Evolutionary conservation across 2,329 filamentous ascomycete species (phyloP).

Genomic region (Colletotrichum lupini): DNA sequence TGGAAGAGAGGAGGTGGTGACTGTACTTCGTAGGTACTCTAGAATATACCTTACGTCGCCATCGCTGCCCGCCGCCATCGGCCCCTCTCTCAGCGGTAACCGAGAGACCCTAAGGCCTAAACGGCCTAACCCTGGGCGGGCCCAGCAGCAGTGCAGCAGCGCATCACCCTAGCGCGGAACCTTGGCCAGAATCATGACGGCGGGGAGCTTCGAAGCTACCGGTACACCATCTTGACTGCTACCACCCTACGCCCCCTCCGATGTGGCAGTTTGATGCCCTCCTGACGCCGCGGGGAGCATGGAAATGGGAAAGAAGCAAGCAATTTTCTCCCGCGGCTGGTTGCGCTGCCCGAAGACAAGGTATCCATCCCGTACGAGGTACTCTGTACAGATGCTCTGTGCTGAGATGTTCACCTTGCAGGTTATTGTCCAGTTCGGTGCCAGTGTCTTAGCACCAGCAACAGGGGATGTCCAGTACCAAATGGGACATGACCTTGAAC

Average conservation of each 20-base stretch:
- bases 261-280: neutral
- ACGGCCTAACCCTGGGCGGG: neutral
- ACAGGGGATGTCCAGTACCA: no score
- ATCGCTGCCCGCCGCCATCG: neutral
- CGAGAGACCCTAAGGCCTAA: conserved; percentile 12
- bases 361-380: neutral
- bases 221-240: neutral
- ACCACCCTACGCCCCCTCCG: neutral
- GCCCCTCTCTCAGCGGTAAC: conserved; percentile 14
- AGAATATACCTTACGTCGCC: neutral
- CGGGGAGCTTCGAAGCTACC: neutral
- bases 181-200: conserved; percentile 7
- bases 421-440: neutral
- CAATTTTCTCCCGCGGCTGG: neutral
- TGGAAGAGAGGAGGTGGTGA: neutral
- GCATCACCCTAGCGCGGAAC: conserved; percentile 5
- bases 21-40: neutral
- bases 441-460: neutral
- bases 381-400: neutral
- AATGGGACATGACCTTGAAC: no score
- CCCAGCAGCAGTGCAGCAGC: neutral
- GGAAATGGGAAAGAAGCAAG: neutral
- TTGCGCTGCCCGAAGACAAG: neutral
- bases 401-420: neutral
- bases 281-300: neutral